Evolutionary conservation across 441 rosid genomes (phyloP), one percentile per base, ranked within the genome.

Genomic region (Populus hybrid): DNA sequence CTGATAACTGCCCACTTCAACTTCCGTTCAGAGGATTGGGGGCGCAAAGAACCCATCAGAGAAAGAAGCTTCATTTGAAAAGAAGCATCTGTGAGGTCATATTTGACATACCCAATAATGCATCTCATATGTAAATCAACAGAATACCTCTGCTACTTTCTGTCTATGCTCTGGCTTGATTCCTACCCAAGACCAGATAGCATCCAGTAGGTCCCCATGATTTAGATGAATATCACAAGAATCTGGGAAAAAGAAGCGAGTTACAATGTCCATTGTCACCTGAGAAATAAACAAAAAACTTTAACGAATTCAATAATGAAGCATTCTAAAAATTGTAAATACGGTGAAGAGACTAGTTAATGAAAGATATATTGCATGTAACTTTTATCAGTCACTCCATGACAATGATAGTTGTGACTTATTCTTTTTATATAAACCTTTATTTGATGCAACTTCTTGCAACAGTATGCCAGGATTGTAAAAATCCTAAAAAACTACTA

Each of bases 161-260:
- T 81, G 89, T 73, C 95, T 88, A 71, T 91, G 94, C 82, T 94
- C 97, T 70, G 89, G 90, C 78, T 85, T 91, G 81, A 95, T 88
- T 87, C 99, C 99, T 72, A 87, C 89, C 98, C 99, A 95, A 26
- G 94, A 87, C 99, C 99, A 95, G 81, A 94, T 94, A 59, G 97
- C 97, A 80, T 94, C 93, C 63, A 95, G 88, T 82, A 95, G 86
- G 78, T 90, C 89, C 86, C 97, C 97, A 76, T 95, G 99, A 82
- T 95, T 94, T 82, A 95, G 84, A 91, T 91, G 98, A 87, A 95
- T 92, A 82, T 89, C 90, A 87, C 94, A 94, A 67, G 87, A 87
- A 59, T 89, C 93, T 18, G 87, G 80, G 76, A 78, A 86, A 86
- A 89, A 90, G 80, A 95, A 89, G 67, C 70, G 87, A 76, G 87